Evolutionary conservation across 805 yeast genomes (phyloP).

Genomic region (Candida fluviatilis): DNA sequence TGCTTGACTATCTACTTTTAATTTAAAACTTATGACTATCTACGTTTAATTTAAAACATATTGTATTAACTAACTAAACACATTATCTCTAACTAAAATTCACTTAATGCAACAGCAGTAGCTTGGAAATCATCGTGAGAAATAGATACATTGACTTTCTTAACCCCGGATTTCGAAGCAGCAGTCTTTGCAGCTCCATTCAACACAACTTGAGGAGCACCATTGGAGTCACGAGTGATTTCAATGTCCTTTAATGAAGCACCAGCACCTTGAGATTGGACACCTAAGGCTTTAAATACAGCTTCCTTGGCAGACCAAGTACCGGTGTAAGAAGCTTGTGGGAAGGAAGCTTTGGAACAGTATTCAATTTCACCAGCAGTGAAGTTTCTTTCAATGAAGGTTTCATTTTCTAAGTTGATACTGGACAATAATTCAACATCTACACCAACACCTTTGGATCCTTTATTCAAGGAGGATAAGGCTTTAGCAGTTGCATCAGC

Average conservation of each 20-base stretch:
- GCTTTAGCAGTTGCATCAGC: constrained; percentile 63
- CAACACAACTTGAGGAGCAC: constrained; percentile 79
- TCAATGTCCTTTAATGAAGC: constrained; percentile 92
- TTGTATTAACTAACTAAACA: too few relatives aligned
- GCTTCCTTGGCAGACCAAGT: constrained; percentile 99
- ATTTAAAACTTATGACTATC: too few relatives aligned
- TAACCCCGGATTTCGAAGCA: constrained; percentile 68
- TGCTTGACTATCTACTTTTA: too few relatives aligned
- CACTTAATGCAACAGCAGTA: constrained; percentile 89
- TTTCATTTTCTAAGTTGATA: constrained; percentile 81
- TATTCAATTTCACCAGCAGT: constrained; percentile 75
- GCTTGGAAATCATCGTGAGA: constrained; percentile 97
- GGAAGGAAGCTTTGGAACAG: constrained; percentile 68
- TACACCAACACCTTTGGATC: constrained; percentile 82
- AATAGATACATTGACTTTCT: constrained; percentile 77
- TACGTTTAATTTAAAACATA: too few relatives aligned
- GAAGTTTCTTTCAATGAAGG: constrained; percentile 90
- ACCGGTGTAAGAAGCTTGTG: constrained; percentile 91
- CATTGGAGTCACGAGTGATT: constrained; percentile 64
- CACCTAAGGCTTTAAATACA: constrained; percentile 92
- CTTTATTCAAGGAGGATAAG: constrained; percentile 51
- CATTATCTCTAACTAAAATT: constrained; percentile 28
- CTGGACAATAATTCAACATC: constrained; percentile 89
- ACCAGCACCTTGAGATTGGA: constrained; percentile 88
- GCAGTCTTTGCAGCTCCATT: constrained; percentile 73